phyloP scores from a whole-genome alignment of 257 asterid genomes.

The Echites panduratus region DNA sequence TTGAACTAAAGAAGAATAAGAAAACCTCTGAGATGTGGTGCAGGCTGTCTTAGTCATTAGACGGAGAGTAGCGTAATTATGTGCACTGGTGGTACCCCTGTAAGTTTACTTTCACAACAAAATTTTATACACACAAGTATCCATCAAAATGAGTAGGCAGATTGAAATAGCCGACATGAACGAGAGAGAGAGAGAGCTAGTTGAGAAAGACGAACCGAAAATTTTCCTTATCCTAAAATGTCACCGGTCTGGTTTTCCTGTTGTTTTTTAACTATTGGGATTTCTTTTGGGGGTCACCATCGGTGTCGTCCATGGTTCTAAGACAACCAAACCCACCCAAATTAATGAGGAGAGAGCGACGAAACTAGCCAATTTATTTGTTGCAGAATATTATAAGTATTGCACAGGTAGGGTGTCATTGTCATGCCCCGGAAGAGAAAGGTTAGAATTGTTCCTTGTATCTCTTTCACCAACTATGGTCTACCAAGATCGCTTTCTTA shows the following conservation, averaged over 20 bases:
- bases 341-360: not conserved
- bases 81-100: too few relatives aligned
- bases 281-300: not conserved
- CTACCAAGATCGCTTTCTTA: not conserved
- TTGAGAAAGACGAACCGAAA: not conserved
- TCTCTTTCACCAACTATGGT: not conserved
- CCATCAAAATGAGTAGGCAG: constrained; percentile 5
- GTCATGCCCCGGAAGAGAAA: constrained; percentile 2
- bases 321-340: not conserved
- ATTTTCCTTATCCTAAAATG: constrained; percentile 4
- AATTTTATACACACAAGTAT: not conserved
- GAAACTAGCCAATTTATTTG: not conserved
- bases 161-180: not conserved
- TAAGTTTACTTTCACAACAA: too few relatives aligned
- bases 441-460: constrained; percentile 4
- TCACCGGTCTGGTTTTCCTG: not conserved
- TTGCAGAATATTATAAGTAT: not conserved
- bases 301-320: not conserved
- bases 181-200: not conserved
- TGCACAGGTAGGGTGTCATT: constrained; percentile 1
- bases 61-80: too few relatives aligned
- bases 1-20: too few relatives aligned
- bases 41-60: too few relatives aligned
- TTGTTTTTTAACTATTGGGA: not conserved
- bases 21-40: too few relatives aligned